Evolutionary conservation across 345 rosid species (phyloP).

Genomic region (Camelina hispida): DNA sequence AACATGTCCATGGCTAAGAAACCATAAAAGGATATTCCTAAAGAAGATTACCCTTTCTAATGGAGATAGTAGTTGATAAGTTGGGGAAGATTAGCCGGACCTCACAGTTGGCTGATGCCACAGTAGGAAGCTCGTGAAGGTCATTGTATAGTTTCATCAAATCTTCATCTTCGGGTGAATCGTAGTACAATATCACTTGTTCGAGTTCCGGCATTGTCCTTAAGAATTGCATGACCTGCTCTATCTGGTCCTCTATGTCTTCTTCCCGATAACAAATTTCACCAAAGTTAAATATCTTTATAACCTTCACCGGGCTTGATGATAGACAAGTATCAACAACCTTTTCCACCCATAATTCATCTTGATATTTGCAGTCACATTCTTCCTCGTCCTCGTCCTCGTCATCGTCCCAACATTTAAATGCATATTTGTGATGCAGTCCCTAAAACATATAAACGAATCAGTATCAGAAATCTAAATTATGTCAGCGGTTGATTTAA

Average conservation of each 20-base stretch:
- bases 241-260: neutral
- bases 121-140: neutral
- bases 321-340: neutral
- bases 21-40: neutral
- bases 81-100: neutral
- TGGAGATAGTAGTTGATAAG: neutral
- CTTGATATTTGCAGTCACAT: neutral
- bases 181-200: neutral
- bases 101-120: neutral
- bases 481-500: neutral
- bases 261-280: neutral
- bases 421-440: neutral
- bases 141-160: neutral
- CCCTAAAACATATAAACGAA: neutral
- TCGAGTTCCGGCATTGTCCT: slow-evolving; percentile 8
- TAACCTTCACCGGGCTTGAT: neutral
- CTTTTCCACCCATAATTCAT: neutral
- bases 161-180: neutral
- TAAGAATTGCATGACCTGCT: neutral
- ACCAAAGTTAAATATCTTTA: neutral
- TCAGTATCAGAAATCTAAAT: neutral
- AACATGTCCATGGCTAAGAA: neutral
- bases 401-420: neutral
- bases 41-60: neutral
- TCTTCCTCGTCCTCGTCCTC: neutral